These are phyloP conservation scores for Colletotrichum gloeosporioides DNA, from an alignment of 2,329 filamentous ascomycete genomes.

Conservation along the genomic window DNA sequence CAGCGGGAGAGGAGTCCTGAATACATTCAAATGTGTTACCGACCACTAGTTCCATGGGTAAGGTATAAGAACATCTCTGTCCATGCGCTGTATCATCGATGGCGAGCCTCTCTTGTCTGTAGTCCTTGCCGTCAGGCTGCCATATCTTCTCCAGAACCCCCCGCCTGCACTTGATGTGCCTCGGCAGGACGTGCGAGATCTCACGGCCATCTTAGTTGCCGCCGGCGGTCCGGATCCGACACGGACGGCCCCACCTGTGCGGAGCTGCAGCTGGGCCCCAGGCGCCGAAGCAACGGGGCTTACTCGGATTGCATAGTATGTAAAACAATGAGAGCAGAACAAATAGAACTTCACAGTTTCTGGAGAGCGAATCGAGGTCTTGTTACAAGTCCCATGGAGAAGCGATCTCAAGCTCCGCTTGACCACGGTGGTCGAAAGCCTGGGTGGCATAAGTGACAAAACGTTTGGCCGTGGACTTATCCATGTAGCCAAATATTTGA, in stretches of 20 bases:
- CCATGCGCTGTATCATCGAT: background rate
- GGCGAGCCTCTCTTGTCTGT: background rate
- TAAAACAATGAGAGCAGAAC: background rate
- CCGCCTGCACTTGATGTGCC: background rate
- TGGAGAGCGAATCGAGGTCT: background rate
- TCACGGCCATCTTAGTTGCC: background rate
- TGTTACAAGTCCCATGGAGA: rapidly evolving
- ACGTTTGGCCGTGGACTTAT: background rate
- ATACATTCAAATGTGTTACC: background rate
- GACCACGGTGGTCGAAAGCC: background rate
- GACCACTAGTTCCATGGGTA: background rate
- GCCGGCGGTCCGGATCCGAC: background rate
- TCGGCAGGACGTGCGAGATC: rapidly evolving
- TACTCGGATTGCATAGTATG: background rate
- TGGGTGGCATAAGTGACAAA: background rate
- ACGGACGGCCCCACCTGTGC: background rate
- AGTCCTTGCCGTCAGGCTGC: rapidly evolving
- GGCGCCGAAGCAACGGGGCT: background rate
- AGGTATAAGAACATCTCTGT: background rate
- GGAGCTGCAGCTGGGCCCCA: background rate
- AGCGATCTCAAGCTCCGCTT: background rate
- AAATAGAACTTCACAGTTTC: rapidly evolving
- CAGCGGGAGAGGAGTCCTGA: background rate
- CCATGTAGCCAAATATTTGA: background rate
- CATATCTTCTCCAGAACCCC: background rate